These are phyloP conservation scores for Atractiella rhizophila DNA, from an alignment of 768 basidiomycete genomes.

Conservation along the genomic window DNA sequence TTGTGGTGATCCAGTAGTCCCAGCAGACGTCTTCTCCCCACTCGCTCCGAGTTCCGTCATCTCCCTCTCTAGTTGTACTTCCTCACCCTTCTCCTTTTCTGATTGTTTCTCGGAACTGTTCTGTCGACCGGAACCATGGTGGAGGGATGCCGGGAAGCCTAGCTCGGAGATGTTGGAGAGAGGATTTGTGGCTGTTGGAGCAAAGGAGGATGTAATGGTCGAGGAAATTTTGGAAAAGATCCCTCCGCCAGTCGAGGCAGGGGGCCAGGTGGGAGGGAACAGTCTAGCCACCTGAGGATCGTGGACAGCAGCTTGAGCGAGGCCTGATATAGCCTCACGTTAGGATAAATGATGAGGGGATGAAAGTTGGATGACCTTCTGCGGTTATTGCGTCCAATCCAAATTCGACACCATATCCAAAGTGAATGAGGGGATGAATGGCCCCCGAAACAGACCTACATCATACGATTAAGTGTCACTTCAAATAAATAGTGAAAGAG, in stretches of 20 bases:
- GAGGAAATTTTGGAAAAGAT: constrained; percentile 1
- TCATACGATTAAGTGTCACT: not conserved
- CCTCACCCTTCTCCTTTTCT: too few relatives aligned
- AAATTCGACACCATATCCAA: constrained; percentile 17
- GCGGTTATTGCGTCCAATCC: constrained; percentile 13
- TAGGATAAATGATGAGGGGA: not conserved
- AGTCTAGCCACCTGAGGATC: not conserved
- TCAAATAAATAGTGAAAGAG: not conserved
- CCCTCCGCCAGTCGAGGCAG: constrained; percentile 4
- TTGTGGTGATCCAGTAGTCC: too few relatives aligned
- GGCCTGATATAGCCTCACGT: not conserved
- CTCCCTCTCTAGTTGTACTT: too few relatives aligned
- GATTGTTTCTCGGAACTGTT: too few relatives aligned
- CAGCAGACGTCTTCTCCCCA: too few relatives aligned
- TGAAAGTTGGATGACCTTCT: constrained; percentile 7
- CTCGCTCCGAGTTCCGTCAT: too few relatives aligned
- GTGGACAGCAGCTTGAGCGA: constrained; percentile 15
- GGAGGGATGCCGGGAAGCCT: too few relatives aligned
- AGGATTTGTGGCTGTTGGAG: not conserved
- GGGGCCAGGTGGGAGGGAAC: constrained; percentile 12
- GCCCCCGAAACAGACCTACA: constrained; percentile 11
- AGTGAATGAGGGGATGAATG: constrained; percentile 16
- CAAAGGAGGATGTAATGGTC: constrained; percentile 2
- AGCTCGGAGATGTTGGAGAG: too few relatives aligned
- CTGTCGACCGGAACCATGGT: too few relatives aligned